A percentile compares a stretch with the other conserved stretches of the same genome.
These are phyloP conservation scores for Encephalitozoon hellem DNA, from an alignment of 371 early-diverging fungal species.

Conservation along the genomic window DNA sequence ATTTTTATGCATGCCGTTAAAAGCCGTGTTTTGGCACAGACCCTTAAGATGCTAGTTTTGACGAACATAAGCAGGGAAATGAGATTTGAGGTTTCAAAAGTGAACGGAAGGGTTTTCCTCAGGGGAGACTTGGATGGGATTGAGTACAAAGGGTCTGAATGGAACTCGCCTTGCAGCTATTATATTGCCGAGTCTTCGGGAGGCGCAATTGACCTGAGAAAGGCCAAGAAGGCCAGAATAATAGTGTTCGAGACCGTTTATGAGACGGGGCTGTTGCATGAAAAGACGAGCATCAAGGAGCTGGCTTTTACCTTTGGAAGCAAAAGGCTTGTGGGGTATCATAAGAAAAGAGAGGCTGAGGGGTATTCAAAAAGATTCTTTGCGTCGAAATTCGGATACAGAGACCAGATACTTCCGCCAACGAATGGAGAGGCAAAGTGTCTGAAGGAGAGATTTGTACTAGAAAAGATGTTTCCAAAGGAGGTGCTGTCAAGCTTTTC, in stretches of 20 bases:
- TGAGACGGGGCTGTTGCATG: not conserved
- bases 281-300: not conserved
- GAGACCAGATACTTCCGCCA: constrained; percentile 6
- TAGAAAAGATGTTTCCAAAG: constrained; percentile 21
- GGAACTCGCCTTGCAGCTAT: constrained; percentile 7
- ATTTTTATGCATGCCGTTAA: not conserved
- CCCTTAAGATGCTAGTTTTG: constrained; percentile 1
- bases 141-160: not conserved
- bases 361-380: not conserved
- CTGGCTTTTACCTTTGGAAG: constrained; percentile 30
- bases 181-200: not conserved
- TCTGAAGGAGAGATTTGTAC: constrained; percentile 1
- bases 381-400: not conserved
- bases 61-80: not conserved
- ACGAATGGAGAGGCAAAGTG: not conserved
- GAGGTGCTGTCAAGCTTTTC: not conserved
- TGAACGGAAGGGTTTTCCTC: constrained; percentile 6
- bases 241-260: constrained; percentile 8
- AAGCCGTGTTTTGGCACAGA: not conserved
- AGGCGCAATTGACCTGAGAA: not conserved
- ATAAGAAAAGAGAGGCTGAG: constrained; percentile 17
- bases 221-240: not conserved
- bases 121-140: not conserved
- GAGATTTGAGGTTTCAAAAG: not conserved
- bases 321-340: not conserved